Conservation (phyloP, 192 early-diverging fungal genomes). For the Linnemannia hyalina region DNA sequence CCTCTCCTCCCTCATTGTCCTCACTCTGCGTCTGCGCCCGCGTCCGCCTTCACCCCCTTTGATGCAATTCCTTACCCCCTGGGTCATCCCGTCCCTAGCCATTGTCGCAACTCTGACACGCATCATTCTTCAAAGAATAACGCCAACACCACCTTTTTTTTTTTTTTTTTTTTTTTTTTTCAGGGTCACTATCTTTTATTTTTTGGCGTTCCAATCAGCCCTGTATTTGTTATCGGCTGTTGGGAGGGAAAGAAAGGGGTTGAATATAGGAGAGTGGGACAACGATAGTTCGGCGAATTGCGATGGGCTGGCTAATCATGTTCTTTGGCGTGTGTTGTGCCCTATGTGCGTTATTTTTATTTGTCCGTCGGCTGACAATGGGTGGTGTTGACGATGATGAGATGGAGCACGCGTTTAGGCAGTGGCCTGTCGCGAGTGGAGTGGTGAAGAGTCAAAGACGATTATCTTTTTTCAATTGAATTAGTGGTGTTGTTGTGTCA, state of each 20-base stretch:
- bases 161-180: too few species aligned
- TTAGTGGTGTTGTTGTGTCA: neutral
- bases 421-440: neutral
- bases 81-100: conserved; percentile 3
- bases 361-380: neutral
- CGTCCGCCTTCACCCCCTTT: conserved; percentile 3
- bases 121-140: neutral
- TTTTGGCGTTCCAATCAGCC: neutral
- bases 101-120: neutral
- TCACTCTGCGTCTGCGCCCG: neutral
- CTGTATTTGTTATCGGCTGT: neutral
- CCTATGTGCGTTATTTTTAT: neutral
- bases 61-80: neutral
- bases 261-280: neutral
- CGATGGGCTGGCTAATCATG: neutral
- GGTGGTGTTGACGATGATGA: neutral
- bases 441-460: too few species aligned
- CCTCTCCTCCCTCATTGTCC: neutral
- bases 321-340: neutral
- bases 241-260: neutral
- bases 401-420: conserved; percentile 6
- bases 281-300: neutral
- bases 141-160: too few species aligned
- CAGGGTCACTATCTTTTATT: neutral
- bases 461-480: neutral